These are phyloP conservation scores for Nicotiana noctiflora DNA, from an alignment of 257 asterid genomes.

Conservation along the genomic window DNA sequence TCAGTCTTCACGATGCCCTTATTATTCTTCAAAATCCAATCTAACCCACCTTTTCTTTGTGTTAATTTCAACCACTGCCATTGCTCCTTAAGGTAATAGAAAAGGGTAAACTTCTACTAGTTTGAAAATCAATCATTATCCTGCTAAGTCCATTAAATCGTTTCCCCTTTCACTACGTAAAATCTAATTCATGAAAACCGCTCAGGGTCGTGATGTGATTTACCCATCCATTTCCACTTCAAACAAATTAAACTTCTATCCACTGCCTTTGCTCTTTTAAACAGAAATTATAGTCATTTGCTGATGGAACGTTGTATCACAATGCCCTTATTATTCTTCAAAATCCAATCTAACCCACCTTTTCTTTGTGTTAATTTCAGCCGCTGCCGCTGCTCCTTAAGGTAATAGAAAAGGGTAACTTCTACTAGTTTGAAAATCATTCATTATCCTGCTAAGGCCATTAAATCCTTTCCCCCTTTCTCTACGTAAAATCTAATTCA, in stretches of 20 bases:
- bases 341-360: not conserved
- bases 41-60: not conserved
- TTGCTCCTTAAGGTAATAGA: no score
- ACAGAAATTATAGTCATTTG: not conserved
- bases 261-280: not conserved
- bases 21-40: not conserved
- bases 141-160: not conserved
- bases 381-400: no score
- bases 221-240: not conserved
- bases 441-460: no score
- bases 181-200: not conserved
- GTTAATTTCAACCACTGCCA: not conserved
- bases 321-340: not conserved
- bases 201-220: not conserved
- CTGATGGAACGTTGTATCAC: not conserved
- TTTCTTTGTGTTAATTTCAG: not conserved
- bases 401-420: no score
- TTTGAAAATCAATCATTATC: not conserved
- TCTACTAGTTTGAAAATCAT: not conserved
- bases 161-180: not conserved
- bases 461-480: no score
- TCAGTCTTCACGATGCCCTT: not conserved
- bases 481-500: not conserved
- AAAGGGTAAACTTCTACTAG: not conserved
- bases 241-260: not conserved